Percentiles rank a stretch among this genome's conserved stretches.
Evolutionary conservation across 1,284 basidiomycete species (phyloP).

Genomic region (Fomitopsis schrenkii): DNA sequence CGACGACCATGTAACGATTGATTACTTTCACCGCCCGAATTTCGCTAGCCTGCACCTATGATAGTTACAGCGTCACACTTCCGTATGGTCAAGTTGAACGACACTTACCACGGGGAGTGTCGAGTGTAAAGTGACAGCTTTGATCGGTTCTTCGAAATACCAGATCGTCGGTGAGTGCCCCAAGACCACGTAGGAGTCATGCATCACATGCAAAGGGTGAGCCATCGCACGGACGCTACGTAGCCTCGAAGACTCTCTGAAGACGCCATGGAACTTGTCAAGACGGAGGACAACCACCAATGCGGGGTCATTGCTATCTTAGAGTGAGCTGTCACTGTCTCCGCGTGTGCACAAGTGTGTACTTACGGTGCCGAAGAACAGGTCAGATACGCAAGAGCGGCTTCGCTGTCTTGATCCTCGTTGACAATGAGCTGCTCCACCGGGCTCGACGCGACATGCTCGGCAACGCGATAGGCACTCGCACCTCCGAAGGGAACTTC

Average conservation of each 20-base stretch:
- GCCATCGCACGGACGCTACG: slow-evolving; percentile 14
- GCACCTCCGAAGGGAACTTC: slow-evolving; percentile 32
- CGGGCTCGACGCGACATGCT: slow-evolving; percentile 15
- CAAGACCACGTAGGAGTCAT: slow-evolving; percentile 21
- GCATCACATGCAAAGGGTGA: slow-evolving; percentile 22
- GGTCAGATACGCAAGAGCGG: slow-evolving; percentile 22
- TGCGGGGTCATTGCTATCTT: neutral
- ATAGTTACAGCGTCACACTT: neutral
- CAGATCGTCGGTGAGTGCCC: slow-evolving; percentile 23
- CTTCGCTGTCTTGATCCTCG: slow-evolving; percentile 27
- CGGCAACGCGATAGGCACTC: slow-evolving; percentile 29
- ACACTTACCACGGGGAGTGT: neutral
- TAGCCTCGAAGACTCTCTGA: slow-evolving; percentile 15
- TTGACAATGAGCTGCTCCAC: slow-evolving; percentile 29
- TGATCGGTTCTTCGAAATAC: slow-evolving; percentile 13
- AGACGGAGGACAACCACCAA: slow-evolving; percentile 15
- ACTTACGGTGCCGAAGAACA: slow-evolving; percentile 17
- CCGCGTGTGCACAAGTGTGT: neutral
- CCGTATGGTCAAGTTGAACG: neutral
- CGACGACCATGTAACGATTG: slow-evolving; percentile 26
- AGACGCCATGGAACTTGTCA: slow-evolving; percentile 27
- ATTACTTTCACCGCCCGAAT: slow-evolving; percentile 28
- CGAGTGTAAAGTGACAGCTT: slow-evolving; percentile 11
- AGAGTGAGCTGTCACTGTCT: neutral
- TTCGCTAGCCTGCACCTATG: slow-evolving; percentile 9